Base-by-base conservation (phyloP, 1,284 basidiomycete species). In the Chondrostereum purpureum region DNA sequence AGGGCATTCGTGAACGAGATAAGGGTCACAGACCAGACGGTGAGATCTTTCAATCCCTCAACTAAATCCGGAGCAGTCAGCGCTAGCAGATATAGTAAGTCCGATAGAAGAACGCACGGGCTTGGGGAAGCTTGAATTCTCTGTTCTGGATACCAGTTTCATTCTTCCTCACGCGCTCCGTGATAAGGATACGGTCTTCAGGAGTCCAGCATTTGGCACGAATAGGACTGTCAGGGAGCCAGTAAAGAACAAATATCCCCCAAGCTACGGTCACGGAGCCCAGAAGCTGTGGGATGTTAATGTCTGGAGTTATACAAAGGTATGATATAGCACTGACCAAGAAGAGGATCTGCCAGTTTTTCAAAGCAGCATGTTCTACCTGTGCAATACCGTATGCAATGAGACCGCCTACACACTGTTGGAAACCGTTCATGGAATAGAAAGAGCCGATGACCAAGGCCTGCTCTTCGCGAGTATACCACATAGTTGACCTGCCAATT, bases 301-400 rank as follows among this genome's bases (percentile, higher is more conserved):
- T 10, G n/a, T n/a, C 35, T 17, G 27, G 5, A 2, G 19, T 31
- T 14, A 16, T 6, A 18, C 33, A 34, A 6, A 40, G 33, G 21
- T 11, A 33, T 21, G 5, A 12, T 10, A n/a, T 13, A 5, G 11
- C 14, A 50, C 66, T 35, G 34, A 70, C 71, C 5, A 66, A 67
- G 55, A 76, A 77, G 22, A 77, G 57, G 20, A 75, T 66, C 51
- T 77, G 72, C 75, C 75, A 78, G 50, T 74, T 74, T 45, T 73
- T 69, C 21, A 77, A 56, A 2, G 59, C 60, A 2, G 60, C 60
- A 20, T 60, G 45, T 2, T 72, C 49, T 46, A 75, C 66, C 41
- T 75, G 75, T 5, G 68, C 67, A 39, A 77, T 68, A 11, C 70
- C 75, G 44, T 73, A 75, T 0, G 70, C 72, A 42, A 75, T 69